Evolutionary conservation across 2,329 filamentous ascomycete species (phyloP), one percentile per base, ranked within the genome.

Genomic region (Xylaria sp.): DNA sequence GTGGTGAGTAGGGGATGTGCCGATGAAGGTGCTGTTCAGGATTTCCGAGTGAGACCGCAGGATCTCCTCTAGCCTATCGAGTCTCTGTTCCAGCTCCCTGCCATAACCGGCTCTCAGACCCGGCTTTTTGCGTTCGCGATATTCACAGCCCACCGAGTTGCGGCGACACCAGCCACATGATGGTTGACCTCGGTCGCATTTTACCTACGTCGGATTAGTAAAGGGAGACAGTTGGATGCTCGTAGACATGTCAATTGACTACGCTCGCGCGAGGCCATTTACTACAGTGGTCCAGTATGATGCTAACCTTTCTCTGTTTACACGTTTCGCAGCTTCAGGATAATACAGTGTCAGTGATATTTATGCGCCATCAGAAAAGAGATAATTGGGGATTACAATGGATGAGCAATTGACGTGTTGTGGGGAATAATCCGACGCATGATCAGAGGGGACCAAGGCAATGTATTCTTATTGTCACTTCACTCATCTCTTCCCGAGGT

Each of bases 171-270:
- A 91, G 59, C 89, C 89, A 75, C 89, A 91, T 6, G 89, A 88
- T 1, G 92, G 92, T 75, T 93, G 91, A 5, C 89, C 90, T 44
- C 92, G 88, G 80, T 94, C 92, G 80, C 91, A 92, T 85, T 92
- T 92, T 34, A 91, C 89, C 89, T 90, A 62, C 9, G 52, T 59
- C 41, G 59, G 56, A 69, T 71, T 39, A 73, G 66, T 65, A 13
- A 44, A 59, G 37, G 50, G 13, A 48, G 25, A 65, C 20, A 37
- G 58, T 46, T 9, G 39, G 37, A 34, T 41, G n/a, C 12, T 46
- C 48, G 41, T 12, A 18, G 13, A 25, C 12, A 6, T 50, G 25
- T 54, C 48, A 56, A 39, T 41, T 7, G 20, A 37, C n/a, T 13
- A 15, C 28, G 23, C 44, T 57, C 3, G 18, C 46, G 18, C 25